Evolutionary conservation across 352 stramenopile genomes (phyloP).

Genomic region (Phytophthora meadii): DNA sequence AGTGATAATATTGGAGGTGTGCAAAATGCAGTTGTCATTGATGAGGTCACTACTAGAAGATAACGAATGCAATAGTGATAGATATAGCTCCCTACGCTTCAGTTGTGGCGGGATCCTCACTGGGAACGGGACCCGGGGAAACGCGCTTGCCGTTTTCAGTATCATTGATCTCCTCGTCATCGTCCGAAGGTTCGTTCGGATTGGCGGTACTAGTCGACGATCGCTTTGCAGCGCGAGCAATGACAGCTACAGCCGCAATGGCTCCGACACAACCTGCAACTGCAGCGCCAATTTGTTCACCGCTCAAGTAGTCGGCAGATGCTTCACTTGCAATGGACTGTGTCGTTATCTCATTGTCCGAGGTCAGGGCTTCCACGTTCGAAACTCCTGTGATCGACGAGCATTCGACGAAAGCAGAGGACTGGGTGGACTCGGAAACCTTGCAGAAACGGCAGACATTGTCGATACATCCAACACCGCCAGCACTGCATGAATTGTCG

Average conservation of each 20-base stretch:
- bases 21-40: not conserved
- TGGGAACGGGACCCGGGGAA: slow-evolving; percentile 22
- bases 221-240: slow-evolving; percentile 40
- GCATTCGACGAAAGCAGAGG: slow-evolving; percentile 30
- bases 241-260: slow-evolving; percentile 35
- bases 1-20: no score
- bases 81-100: slow-evolving; percentile 22
- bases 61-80: not conserved
- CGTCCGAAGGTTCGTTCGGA: slow-evolving; percentile 16
- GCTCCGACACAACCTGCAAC: slow-evolving; percentile 33
- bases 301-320: slow-evolving; percentile 3
- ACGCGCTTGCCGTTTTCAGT: slow-evolving; percentile 26
- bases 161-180: slow-evolving; percentile 27
- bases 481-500: slow-evolving; percentile 37
- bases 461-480: slow-evolving; percentile 49
- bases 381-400: slow-evolving; percentile 11
- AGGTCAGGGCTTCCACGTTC: slow-evolving; percentile 12
- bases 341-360: slow-evolving; percentile 3
- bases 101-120: slow-evolving; percentile 12
- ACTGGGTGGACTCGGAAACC: slow-evolving; percentile 23
- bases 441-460: slow-evolving; percentile 60
- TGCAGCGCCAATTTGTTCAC: slow-evolving; percentile 10
- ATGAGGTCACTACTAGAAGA: not conserved
- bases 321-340: slow-evolving; percentile 6
- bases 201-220: slow-evolving; percentile 9